Base-by-base conservation (phyloP, 148 eudicot genomes). In the Camellia japonica region DNA sequence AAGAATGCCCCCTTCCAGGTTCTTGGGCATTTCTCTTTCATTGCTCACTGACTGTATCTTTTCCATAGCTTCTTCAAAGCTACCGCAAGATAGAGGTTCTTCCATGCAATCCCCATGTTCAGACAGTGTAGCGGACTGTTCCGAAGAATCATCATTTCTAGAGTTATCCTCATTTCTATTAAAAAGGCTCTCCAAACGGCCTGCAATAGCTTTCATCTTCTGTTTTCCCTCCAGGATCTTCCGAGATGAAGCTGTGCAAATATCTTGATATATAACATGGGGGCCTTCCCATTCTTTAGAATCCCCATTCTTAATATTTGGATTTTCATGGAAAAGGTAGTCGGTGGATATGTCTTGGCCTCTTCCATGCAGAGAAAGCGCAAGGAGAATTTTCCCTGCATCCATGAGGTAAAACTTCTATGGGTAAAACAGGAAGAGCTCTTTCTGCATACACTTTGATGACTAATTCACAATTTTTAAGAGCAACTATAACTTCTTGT, bases 1-100 rank as follows among this genome's bases (percentile, higher is more conserved):
- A 85, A 95, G 97, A 78, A 92, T 56, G 10, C 98, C 94, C 1
- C 92, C 97, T 41, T 78, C 89, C n/a, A 94, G 89, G 63, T 89
- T 82, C 52, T 86, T 87, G 5, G 94, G 97, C 89, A 88, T 87
- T 83, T 90, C 91, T 77, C 46, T 77, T 51, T 89, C 88, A 67
- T 80, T 88, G 13, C 82, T 86, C 61, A 77, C 78, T 47, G 92
- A 84, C 68, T 86, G 89, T 89, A 93, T 77, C 73, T 75, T 81
- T 55, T 90, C 91, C 79, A 93, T 74, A 60, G 84, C 85, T 80
- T 91, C 95, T 85, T 91, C 91, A 74, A 93, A 93, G 80, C 84
- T 88, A 76, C 77, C 59, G 74, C 82, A 77, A 81, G 82, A 49
- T 19, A 79, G 72, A 65, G 86, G 58, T 42, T 88, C 95, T 81